Evolutionary conservation across 345 rosid species (phyloP).

Genomic region (Populus ilicifolia): DNA sequence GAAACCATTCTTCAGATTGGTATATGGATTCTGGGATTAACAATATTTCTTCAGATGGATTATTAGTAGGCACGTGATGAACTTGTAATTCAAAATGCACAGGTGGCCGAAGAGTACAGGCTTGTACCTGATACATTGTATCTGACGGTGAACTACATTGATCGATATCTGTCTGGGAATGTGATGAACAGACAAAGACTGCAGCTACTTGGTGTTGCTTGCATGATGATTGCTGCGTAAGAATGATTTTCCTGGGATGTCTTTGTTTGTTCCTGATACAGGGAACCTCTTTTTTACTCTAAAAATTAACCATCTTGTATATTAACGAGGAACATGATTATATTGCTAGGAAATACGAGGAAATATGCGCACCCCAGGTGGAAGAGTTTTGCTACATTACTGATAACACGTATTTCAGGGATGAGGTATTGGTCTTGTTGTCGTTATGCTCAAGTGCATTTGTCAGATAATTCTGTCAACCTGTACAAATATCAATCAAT

Average conservation of each 20-base stretch:
- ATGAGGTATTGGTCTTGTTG: conserved; percentile 48
- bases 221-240: conserved; percentile 96
- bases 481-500: neutral
- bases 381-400: conserved; percentile 93
- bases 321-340: conserved; percentile 12
- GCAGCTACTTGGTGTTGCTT: conserved; percentile 88
- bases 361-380: conserved; percentile 86
- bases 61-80: conserved; percentile 1
- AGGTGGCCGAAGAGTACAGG: conserved; percentile 98
- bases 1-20: neutral
- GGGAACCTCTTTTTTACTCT: neutral
- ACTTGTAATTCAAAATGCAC: conserved; percentile 34
- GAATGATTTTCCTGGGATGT: conserved; percentile 17
- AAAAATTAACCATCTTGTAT: neutral
- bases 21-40: neutral
- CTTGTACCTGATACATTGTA: conserved; percentile 82
- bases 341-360: conserved; percentile 76
- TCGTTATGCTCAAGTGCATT: neutral
- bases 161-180: conserved; percentile 90
- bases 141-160: conserved; percentile 79
- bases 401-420: conserved; percentile 82
- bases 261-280: neutral
- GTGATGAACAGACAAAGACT: conserved; percentile 67
- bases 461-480: neutral
- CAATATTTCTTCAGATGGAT: neutral